Base-by-base conservation (phyloP, 106 monocot species). In the Dendrobium nobile region DNA sequence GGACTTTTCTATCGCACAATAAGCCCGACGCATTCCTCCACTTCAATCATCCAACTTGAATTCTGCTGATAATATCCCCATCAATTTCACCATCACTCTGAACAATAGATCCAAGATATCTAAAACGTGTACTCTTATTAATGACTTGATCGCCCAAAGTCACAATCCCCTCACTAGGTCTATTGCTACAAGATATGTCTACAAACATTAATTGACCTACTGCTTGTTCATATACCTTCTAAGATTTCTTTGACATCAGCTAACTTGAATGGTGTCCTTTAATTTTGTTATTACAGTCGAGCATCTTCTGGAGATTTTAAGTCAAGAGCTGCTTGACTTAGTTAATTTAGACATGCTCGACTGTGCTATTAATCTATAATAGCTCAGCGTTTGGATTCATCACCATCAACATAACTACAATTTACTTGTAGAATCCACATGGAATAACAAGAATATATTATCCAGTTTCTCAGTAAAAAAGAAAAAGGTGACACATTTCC, bases 341-440 rank as follows among this genome's bases (percentile, higher is more conserved):
- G 59, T n/a, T 20, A 61, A 5, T 61, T 61, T n/a, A 61, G 7
- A 61, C 22, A 61, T 61, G 9, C 59, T n/a, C 20, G 22, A 9
- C n/a, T 61, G 59, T 61, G 59, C 59, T n/a, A 61, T 61, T n/a
- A 61, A n/a, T 20, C 59, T 61, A 61, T 20, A n/a, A 61, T n/a
- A 61, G 20, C 22, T 61, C 20, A 22, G 59, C n/a, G 18, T 61
- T 61, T 61, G 59, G 20, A 61, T 61, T 61, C 59, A 20, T 61
- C 22, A 22, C 59, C 3, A 7, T n/a, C n/a, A 61, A 61, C 18
- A 58, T 58, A 58, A 13, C 16, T 11, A 22, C 5, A 61, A 61
- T 61, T 61, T 61, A 61, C 9, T 61, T 5, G 9, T 58, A 20
- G 59, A 20, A 61, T 20, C 7, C 20, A 61, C 59, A 61, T 61